Base-by-base conservation (phyloP, 257 asterid species). In the Solanum paucissectum region DNA sequence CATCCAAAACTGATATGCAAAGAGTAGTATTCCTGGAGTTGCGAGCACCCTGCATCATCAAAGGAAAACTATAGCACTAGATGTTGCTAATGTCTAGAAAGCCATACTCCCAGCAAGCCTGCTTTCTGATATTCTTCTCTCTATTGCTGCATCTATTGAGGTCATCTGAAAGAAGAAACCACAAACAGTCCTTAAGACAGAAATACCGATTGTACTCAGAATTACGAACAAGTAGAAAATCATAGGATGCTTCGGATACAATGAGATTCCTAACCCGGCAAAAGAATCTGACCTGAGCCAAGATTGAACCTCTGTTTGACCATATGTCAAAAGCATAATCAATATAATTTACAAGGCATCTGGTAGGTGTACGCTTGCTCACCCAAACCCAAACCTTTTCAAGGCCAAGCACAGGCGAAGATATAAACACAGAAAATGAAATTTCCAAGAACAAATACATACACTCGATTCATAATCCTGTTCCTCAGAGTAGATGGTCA, bases 81-180 rank as follows among this genome's bases (percentile, higher is more conserved):
- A 73, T 73, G 46, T 34, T 73, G 27, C 81, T 73, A 34, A 73
- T 73, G 88, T 52, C 87, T 90, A 94, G 86, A 97, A 92, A 46
- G 99, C 94, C 98, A 95, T 95, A 62, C 98, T 98, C 87, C 99
- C 98, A 36, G 98, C 98, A 86, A 97, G 98, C 91, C 98, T 93
- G 93, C 99, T 93, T 91, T 94, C 98, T 18, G 98, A 95, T 90
- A 97, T 95, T 91, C 98, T 93, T 90, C 95, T 90, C 93, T 95
- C 98, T 37, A 97, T 97, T 66, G 98, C 99, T n/a, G 98, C 99
- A 88, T 97, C 98, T 75, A 97, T 95, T 72, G 99, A 97, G 90
- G 95, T 97, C 99, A 97, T 97, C 99, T 97, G 98, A 91, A 92
- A 93, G 97, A 90, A 92, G 93, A 86, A 55, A 62, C 82, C 32